These are phyloP conservation scores for Helminthosporium solani DNA, from an alignment of 2,329 filamentous ascomycete genomes.

Conservation along the genomic window DNA sequence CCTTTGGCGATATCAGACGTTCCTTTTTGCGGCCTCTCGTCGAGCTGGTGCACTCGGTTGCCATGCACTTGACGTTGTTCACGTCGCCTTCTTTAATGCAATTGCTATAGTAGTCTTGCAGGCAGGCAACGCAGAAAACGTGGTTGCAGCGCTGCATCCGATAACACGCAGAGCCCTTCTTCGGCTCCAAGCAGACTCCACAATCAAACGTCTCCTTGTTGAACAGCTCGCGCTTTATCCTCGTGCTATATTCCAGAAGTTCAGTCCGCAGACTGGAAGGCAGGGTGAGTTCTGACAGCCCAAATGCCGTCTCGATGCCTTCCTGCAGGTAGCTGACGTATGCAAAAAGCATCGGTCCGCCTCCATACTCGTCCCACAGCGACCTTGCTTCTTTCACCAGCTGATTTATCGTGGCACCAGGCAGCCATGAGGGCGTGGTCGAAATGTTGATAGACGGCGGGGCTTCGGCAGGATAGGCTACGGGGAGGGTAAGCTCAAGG, in stretches of 20 bases:
- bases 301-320: slow-evolving; percentile 57
- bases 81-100: slow-evolving; percentile 86
- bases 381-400: slow-evolving; percentile 50
- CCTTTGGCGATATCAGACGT: slow-evolving; percentile 73
- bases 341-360: slow-evolving; percentile 57
- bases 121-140: slow-evolving; percentile 85
- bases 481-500: slow-evolving; percentile 55
- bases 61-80: slow-evolving; percentile 73
- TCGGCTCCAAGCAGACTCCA: slow-evolving; percentile 85
- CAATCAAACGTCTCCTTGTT: slow-evolving; percentile 85
- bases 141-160: slow-evolving; percentile 80
- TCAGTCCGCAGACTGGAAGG: slow-evolving; percentile 61
- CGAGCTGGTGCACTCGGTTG: slow-evolving; percentile 67
- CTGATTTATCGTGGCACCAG: slow-evolving; percentile 44
- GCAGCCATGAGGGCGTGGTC: slow-evolving; percentile 56
- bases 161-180: slow-evolving; percentile 82
- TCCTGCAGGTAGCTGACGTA: slow-evolving; percentile 64
- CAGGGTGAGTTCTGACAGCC: slow-evolving; percentile 51
- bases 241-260: slow-evolving; percentile 75
- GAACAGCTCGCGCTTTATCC: slow-evolving; percentile 72
- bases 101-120: slow-evolving; percentile 86
- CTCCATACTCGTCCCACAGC: slow-evolving; percentile 63
- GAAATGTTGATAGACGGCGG: slow-evolving; percentile 54
- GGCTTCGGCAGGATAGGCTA: slow-evolving; percentile 56
- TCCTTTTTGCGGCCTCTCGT: slow-evolving; percentile 54